These are phyloP conservation scores for Cyberlindnera mrakii DNA, from an alignment of 805 yeast genomes.

Conservation along the genomic window DNA sequence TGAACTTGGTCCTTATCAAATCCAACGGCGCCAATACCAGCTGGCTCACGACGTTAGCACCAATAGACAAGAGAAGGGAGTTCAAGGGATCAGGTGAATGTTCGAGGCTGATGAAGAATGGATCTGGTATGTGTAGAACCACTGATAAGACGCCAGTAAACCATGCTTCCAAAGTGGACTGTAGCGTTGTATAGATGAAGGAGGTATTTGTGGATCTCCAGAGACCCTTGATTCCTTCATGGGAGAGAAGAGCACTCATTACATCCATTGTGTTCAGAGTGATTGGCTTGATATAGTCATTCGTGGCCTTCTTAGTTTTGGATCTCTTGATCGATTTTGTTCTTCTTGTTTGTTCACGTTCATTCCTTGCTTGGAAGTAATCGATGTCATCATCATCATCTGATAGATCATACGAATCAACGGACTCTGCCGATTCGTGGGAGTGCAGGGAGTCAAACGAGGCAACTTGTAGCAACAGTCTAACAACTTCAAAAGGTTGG, in stretches of 20 bases:
- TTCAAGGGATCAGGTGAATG: slow-evolving; percentile 72
- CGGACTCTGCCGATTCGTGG: slow-evolving; percentile 14
- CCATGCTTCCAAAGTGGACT: slow-evolving; percentile 84
- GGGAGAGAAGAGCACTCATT: slow-evolving; percentile 55
- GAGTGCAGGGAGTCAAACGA: slow-evolving; percentile 26
- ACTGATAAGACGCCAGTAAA: slow-evolving; percentile 84
- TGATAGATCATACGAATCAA: slow-evolving; percentile 26
- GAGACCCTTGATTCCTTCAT: slow-evolving; percentile 66
- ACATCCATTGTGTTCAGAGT: slow-evolving; percentile 61
- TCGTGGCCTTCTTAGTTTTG: neutral
- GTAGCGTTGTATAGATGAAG: slow-evolving; percentile 68
- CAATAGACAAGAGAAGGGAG: slow-evolving; percentile 60
- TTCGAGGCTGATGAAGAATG: slow-evolving; percentile 73
- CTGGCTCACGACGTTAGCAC: slow-evolving; percentile 70
- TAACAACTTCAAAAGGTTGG: slow-evolving; percentile 85
- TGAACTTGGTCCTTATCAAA: slow-evolving; percentile 69
- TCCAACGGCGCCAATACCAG: slow-evolving; percentile 74
- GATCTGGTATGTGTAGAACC: slow-evolving; percentile 77
- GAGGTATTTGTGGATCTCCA: slow-evolving; percentile 76
- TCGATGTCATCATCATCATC: slow-evolving; percentile 32
- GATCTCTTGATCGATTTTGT: slow-evolving; percentile 12
- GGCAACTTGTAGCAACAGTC: slow-evolving; percentile 72
- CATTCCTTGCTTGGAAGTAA: slow-evolving; percentile 31
- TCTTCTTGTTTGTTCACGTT: slow-evolving; percentile 14
- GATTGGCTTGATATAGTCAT: slow-evolving; percentile 42